Evolutionary conservation across 2,329 filamentous ascomycete species (phyloP).

Genomic region (Cladosporium austrohemisphaericum): DNA sequence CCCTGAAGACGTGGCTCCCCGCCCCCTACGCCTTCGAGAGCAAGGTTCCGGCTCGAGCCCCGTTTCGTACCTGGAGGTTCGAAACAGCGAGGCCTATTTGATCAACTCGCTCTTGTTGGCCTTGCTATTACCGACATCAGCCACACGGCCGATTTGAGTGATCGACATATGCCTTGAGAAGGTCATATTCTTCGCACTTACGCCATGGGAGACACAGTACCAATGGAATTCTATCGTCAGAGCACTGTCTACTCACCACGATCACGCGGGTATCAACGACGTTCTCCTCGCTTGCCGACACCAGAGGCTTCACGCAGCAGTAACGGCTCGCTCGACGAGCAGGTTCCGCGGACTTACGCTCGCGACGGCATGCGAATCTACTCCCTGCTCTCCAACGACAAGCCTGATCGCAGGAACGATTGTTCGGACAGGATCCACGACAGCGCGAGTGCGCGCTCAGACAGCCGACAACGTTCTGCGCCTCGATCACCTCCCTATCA

Average conservation of each 20-base stretch:
- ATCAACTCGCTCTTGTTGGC: not conserved
- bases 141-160: not conserved
- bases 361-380: conserved; percentile 11
- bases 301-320: conserved; percentile 30
- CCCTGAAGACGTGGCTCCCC: conserved; percentile 11
- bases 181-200: not conserved
- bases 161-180: not conserved
- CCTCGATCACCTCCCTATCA: conserved; percentile 32
- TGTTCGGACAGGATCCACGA: not conserved
- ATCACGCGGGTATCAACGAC: not conserved
- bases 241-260: conserved; percentile 5
- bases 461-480: conserved; percentile 21
- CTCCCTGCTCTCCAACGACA: conserved; percentile 5
- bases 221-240: conserved; percentile 9
- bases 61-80: not conserved
- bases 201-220: conserved; percentile 12
- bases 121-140: not conserved
- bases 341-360: conserved; percentile 16
- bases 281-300: conserved; percentile 27
- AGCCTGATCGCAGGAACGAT: not conserved
- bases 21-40: conserved; percentile 1
- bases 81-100: not conserved
- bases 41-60: conserved; percentile 4
- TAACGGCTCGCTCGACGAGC: conserved; percentile 25
- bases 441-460: not conserved